Evolutionary conservation across 305 asterid species (phyloP).

Genomic region (Solanum aculeatissimum): DNA sequence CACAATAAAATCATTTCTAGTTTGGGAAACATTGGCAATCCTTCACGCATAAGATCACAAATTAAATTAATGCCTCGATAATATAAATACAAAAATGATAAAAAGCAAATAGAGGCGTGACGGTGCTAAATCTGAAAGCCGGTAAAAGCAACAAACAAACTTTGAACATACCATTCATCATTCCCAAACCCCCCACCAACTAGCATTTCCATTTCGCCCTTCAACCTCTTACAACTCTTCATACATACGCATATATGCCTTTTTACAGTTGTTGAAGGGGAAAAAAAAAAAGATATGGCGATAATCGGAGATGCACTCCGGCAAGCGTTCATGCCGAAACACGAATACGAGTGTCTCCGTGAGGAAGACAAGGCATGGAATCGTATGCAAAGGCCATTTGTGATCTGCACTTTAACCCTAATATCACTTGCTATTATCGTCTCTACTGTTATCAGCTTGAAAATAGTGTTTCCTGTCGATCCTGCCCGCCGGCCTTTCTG

Average conservation of each 20-base stretch:
- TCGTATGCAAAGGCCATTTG: conserved; percentile 49
- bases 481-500: conserved; percentile 70
- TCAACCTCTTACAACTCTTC: neutral
- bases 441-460: conserved; percentile 57
- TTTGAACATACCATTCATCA: neutral
- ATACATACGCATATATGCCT: neutral
- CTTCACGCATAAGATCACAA: neutral
- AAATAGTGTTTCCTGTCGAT: conserved; percentile 60
- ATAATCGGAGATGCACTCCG: conserved; percentile 74
- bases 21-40: neutral
- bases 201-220: neutral
- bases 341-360: conserved; percentile 72
- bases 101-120: neutral
- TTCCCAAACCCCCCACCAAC: neutral
- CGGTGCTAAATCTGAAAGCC: neutral
- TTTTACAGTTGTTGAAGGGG: neutral
- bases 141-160: neutral
- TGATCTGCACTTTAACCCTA: conserved; percentile 21
- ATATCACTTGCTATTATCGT: conserved; percentile 34
- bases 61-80: neutral
- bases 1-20: neutral
- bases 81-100: neutral
- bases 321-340: conserved; percentile 95
- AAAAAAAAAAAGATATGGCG: conserved; percentile 31
- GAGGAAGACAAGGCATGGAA: conserved; percentile 82